Evolutionary conservation across 2,329 filamentous ascomycete species (phyloP).

Genomic region (Fusarium sp.): DNA sequence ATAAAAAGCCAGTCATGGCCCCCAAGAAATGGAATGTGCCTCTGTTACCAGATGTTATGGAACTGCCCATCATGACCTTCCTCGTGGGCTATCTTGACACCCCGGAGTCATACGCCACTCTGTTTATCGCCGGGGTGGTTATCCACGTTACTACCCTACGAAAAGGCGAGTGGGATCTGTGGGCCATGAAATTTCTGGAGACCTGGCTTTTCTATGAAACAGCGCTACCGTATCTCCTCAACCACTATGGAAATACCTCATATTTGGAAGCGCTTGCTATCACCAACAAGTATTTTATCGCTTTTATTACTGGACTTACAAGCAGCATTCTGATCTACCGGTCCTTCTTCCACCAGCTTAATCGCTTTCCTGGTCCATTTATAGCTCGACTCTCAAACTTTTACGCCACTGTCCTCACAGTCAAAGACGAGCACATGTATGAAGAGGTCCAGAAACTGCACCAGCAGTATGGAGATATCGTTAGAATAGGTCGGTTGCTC

Average conservation of each 20-base stretch:
- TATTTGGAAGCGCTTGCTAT: not conserved
- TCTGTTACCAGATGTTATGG: no score
- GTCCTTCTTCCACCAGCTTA: slow-evolving; percentile 27
- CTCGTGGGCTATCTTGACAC: not conserved
- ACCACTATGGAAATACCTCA: not conserved
- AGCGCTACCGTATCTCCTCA: not conserved
- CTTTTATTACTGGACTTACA: not conserved
- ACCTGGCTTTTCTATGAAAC: not conserved
- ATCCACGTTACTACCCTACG: slow-evolving; percentile 6
- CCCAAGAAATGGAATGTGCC: no score
- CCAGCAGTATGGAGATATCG: slow-evolving; percentile 32
- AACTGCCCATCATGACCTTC: not conserved
- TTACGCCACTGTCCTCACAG: slow-evolving; percentile 3
- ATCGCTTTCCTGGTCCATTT: slow-evolving; percentile 34
- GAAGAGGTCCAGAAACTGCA: slow-evolving; percentile 30
- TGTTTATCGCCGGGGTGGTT: not conserved
- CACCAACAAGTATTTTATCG: not conserved
- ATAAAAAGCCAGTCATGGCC: no score
- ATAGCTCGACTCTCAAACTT: slow-evolving; percentile 15
- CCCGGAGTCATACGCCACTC: not conserved
- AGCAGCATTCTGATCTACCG: slow-evolving; percentile 27
- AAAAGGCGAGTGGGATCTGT: slow-evolving; percentile 33
- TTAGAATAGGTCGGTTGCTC: slow-evolving; percentile 19
- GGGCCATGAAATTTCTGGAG: not conserved
- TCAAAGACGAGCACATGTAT: slow-evolving; percentile 16